Evolutionary conservation across 1,139 yeast species (phyloP), one percentile per base, ranked within the genome.

Genomic region (Taphrina wiesneri): DNA sequence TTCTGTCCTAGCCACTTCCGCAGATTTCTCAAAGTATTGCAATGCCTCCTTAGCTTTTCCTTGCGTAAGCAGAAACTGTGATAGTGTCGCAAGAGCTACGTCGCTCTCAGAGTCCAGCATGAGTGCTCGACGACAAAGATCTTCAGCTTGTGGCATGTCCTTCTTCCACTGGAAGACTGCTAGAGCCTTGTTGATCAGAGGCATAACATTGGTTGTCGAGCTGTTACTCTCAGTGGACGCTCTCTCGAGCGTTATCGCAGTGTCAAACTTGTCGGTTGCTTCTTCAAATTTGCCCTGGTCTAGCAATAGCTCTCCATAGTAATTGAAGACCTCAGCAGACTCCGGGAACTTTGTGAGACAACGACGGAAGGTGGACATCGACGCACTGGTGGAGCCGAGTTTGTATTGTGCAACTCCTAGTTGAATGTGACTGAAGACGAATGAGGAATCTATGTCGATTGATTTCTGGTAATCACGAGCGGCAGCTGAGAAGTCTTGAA

Each of bases 401-500:
- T 93, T 90, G 83, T 92, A 92, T 69, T 88, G 85, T 71, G 92
- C 85, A 77, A 97, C 95, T 54, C 97, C 98, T 72, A 90, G 82
- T 81, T 93, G 99, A 73, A 95, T 89, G 78, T 87, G 88, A 62
- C 97, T 87, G 75, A 86, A 89, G 68, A 91, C 86, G 75, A 90
- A 93, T 26, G 83, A 79, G 66, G 88, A 87, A 78, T 90, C 90
- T 73, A 84, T 81, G 70, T 83, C 84, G 74, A 86, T 86, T 61
- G 96, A 88, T 78, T 86, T 87, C 73, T 84, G 84, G 76, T 91
- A 95, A 77, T 89, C 86, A 61, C 78, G 79, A 74, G 86, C 84
- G 52, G 99, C 98, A 70, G 85, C 82, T 54, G 79, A 79, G 74
- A 88, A 85, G 72, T 90, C 89, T 70, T 87, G 87, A 70, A 90